Percentiles rank a stretch among this genome's conserved stretches.
phyloP scores from a whole-genome alignment of 768 basidiomycete genomes.

The Naganishia onofrii region DNA sequence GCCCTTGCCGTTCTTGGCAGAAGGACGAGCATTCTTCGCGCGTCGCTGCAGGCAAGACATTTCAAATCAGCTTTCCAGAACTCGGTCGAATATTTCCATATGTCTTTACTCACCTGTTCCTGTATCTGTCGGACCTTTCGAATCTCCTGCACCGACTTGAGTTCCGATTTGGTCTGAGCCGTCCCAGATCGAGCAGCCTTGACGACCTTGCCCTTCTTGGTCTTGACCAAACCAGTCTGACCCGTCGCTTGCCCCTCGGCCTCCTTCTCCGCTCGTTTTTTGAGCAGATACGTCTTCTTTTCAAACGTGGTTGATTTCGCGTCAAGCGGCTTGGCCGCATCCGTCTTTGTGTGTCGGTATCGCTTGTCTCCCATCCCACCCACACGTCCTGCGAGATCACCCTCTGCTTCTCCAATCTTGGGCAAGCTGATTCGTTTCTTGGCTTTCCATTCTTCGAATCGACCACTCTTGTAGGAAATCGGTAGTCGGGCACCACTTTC shows the following conservation, averaged over 20 bases:
- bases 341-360: conserved; percentile 70
- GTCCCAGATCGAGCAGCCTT: conserved; percentile 53
- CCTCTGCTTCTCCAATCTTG: conserved; percentile 76
- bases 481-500: conserved; percentile 89
- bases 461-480: conserved; percentile 85
- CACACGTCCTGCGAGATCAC: conserved; percentile 50
- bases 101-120: conserved; percentile 56
- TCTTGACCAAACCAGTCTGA: conserved; percentile 44
- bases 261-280: conserved; percentile 59
- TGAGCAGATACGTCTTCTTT: conserved; percentile 64
- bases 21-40: conserved; percentile 78
- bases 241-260: conserved; percentile 53
- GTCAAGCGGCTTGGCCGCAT: conserved; percentile 71
- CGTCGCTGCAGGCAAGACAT: conserved; percentile 51
- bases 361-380: conserved; percentile 57
- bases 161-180: conserved; percentile 62
- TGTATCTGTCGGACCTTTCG: conserved; percentile 66
- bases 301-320: conserved; percentile 71
- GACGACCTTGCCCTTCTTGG: conserved; percentile 62
- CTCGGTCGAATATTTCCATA: background rate
- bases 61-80: conserved; percentile 3
- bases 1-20: conserved; percentile 51
- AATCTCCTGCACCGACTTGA: conserved; percentile 84
- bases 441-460: conserved; percentile 91
- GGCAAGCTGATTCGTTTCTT: conserved; percentile 73